Evolutionary conservation across 768 basidiomycete species (phyloP).

Genomic region (Flagelloscypha sp.): DNA sequence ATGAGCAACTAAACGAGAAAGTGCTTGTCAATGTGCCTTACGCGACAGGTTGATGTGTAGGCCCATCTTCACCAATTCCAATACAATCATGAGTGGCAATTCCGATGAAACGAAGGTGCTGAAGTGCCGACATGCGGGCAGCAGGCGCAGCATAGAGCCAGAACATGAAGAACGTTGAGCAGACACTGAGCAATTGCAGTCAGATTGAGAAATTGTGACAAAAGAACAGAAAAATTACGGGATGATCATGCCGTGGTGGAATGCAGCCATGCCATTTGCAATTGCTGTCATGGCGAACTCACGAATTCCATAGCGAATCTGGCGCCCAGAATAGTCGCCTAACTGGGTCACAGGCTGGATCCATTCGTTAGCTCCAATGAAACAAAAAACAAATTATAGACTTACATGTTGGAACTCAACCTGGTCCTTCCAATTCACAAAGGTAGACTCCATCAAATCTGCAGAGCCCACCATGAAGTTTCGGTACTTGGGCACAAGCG

Average conservation of each 20-base stretch:
- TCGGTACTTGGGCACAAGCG: conserved; percentile 7
- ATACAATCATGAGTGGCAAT: conserved; percentile 11
- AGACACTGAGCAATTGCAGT: not conserved
- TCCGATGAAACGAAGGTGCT: conserved; percentile 7
- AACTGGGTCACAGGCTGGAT: conserved; percentile 7
- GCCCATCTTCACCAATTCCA: conserved; percentile 11
- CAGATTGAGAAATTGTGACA: not conserved
- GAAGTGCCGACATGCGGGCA: conserved; percentile 8
- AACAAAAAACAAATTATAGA: not conserved
- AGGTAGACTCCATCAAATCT: conserved; percentile 10
- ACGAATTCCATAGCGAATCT: conserved; percentile 11
- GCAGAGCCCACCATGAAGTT: conserved; percentile 9
- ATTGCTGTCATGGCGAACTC: conserved; percentile 11
- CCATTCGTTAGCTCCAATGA: not conserved
- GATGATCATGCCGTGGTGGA: conserved; percentile 7
- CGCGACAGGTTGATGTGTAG: conserved; percentile 12
- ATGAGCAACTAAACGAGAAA: not conserved
- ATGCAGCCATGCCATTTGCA: conserved; percentile 10
- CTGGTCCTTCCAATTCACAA: conserved; percentile 7
- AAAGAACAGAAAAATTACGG: conserved; percentile 7
- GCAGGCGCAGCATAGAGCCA: conserved; percentile 8
- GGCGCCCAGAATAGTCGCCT: conserved; percentile 9
- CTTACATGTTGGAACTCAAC: conserved; percentile 9
- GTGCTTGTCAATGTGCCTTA: not conserved
- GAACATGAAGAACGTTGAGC: conserved; percentile 7